Base-by-base conservation (phyloP, 805 yeast genomes). In the Kluyveromyces nonfermentans region DNA sequence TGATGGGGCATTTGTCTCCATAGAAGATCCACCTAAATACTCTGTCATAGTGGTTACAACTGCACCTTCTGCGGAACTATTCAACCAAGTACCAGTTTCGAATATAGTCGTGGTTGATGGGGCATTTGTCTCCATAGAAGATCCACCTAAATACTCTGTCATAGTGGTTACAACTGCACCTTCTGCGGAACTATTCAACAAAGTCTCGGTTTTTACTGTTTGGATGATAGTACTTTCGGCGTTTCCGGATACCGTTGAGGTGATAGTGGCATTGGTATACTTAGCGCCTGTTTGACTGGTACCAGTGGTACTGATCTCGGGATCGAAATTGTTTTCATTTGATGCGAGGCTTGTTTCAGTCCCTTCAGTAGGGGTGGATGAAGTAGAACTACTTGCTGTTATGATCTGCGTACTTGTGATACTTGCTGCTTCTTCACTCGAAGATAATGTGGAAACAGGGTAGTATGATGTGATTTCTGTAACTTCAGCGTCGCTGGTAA, bases 391-490 rank as follows among this genome's bases (percentile, higher is more conserved):
- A 19, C 39, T 35, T 21, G 20, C 17, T 21, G 33, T 21, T 16
- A 33, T 21, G n/a, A 33, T 19, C 19, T 33, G 19, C 12, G 30
- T 25, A 4, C 4, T 25, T 10, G 3, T 4, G 7, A 4, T 25
- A 14, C 30, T 25, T 10, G 12, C 30, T 6, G 12, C 30, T 10
- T 25, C 30, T 25, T 6, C 30, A 25, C 30, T 25, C 12, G 30
- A 25, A 3, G 45, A 19, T 15, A 45, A 19, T 4, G 48, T 47
- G 2, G 54, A 39, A 30, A 52, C 46, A 4, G 57, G 51, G 37
- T 37, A 47, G 34, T 38, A 47, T 28, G 48, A 48, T 16, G 57
- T 52, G 36, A 38, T 48, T 16, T 51, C 50, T 8, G 48, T 47
- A 10, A 45, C 41, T 39, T 50, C 39, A 14, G 54, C 59, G 37